Base-by-base conservation (phyloP, 805 yeast species). In the Candida pseudoglaebosa region DNA sequence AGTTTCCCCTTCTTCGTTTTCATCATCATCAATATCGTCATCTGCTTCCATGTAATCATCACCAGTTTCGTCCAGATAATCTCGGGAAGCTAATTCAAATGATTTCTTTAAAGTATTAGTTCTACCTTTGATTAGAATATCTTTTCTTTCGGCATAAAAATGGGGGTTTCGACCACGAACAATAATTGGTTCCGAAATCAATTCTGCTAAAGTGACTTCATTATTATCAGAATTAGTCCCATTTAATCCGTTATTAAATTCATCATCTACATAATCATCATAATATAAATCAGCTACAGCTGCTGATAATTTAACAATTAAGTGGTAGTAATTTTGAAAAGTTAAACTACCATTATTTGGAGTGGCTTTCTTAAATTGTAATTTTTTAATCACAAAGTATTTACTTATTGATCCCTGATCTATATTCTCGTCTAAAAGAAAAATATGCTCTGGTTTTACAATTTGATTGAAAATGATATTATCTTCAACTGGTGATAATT, bases 81-180 rank as follows among this genome's bases (percentile, higher is more conserved):
- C 15, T 28, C 20, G 36, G 8, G 38, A 35, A 13, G 50, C 44
- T 8, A 32, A 31, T 24, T 45, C 39, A 37, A 51, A 57, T 28
- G 55, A 49, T 13, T 44, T 36, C 30, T 45, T 48, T n/a, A 44
- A 40, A 13, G 40, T 43, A n/a, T 46, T 36, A 12, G 53, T 39
- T 34, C 61, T 43, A 4, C 56, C 54, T 37, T 54, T 53, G 26
- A 78, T 67, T 36, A 69, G 49, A 15, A 75, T 54, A 48, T 77
- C 80, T 35, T 74, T 71, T 40, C 78, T 57, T 40, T 74, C 77
- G 24, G 69, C 67, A 48, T 77, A 78, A 44, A 78, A 78, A n/a
- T 76, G 67, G 2, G 84, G 83, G 46, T 78, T 78, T 37, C 83
- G 55, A 2, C 84, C 84, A 44, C 84, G 56, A 6, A 78, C 83